Conservation (phyloP, 306 rosid species). For the Malus orientalis region DNA sequence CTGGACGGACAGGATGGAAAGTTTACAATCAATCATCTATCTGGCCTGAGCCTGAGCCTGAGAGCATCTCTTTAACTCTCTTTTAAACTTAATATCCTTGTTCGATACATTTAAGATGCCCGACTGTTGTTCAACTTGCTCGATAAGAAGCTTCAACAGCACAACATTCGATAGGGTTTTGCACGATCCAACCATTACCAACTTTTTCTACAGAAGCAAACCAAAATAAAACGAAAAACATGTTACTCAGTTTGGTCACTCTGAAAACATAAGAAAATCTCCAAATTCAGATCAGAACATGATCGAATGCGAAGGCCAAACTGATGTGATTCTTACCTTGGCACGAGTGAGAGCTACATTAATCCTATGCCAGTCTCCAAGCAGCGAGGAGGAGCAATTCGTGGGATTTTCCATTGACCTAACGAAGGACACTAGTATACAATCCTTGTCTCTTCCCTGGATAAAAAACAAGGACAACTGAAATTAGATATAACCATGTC, state of each 20-base stretch:
- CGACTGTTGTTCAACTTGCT: slow-evolving; percentile 76
- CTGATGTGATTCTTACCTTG: slow-evolving; percentile 37
- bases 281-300: not conserved
- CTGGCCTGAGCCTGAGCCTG: slow-evolving; percentile 17
- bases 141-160: slow-evolving; percentile 70
- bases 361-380: slow-evolving; percentile 95
- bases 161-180: slow-evolving; percentile 70
- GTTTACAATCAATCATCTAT: slow-evolving; percentile 11
- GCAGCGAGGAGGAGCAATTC: slow-evolving; percentile 61
- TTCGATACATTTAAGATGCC: slow-evolving; percentile 53
- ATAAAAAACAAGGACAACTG: not conserved
- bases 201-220: slow-evolving; percentile 57
- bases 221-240: not conserved
- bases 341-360: slow-evolving; percentile 95
- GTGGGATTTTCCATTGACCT: slow-evolving; percentile 73
- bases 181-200: slow-evolving; percentile 85
- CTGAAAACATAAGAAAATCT: not conserved
- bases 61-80: slow-evolving; percentile 50
- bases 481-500: not conserved
- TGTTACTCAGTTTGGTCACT: not conserved
- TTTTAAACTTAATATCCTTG: slow-evolving; percentile 37
- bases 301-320: not conserved
- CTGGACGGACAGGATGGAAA: not conserved
- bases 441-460: slow-evolving; percentile 96
- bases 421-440: slow-evolving; percentile 81